Conservation (phyloP, 257 asterid genomes). For the Gentiana straminea region DNA sequence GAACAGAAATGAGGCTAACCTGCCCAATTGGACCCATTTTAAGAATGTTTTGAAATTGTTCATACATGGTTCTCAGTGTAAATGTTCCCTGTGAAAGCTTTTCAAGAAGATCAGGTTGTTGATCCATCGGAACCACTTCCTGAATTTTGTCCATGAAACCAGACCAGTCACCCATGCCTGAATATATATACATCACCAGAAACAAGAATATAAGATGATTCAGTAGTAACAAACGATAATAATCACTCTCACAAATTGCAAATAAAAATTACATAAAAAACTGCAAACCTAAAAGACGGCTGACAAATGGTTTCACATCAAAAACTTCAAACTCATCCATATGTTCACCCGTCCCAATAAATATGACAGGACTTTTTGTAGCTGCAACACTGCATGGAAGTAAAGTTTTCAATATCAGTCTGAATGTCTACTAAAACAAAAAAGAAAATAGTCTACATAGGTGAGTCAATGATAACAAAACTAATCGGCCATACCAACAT, state of each 20-base stretch:
- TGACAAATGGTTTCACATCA: slow-evolving; percentile 95
- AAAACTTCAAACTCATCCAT: slow-evolving; percentile 97
- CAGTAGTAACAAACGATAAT: background rate
- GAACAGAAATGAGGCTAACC: slow-evolving; percentile 31
- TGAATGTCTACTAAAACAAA: no score
- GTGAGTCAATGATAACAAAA: no score
- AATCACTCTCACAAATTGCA: slow-evolving; percentile 1
- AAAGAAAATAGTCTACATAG: no score
- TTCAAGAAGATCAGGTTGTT: slow-evolving; percentile 98
- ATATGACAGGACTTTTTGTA: slow-evolving; percentile 90
- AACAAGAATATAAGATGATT: no score
- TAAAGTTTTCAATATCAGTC: background rate
- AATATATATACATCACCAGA: background rate
- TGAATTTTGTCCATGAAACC: slow-evolving; percentile 98
- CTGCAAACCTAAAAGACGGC: slow-evolving; percentile 83
- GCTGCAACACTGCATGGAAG: slow-evolving; percentile 68
- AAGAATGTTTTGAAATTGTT: slow-evolving; percentile 82
- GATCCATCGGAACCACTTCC: slow-evolving; percentile 95
- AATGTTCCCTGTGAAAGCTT: slow-evolving; percentile 91
- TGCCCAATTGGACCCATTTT: slow-evolving; percentile 95
- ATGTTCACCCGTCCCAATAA: slow-evolving; percentile 96
- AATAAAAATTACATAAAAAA: slow-evolving; percentile 5
- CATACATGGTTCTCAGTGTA: slow-evolving; percentile 86
- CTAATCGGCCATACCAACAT: no score
- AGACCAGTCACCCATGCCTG: slow-evolving; percentile 98